A percentile compares a stretch with the other conserved stretches of the same genome.
phyloP scores from a whole-genome alignment of 371 early-diverging fungal species.

The Haplosporangium sp. region DNA sequence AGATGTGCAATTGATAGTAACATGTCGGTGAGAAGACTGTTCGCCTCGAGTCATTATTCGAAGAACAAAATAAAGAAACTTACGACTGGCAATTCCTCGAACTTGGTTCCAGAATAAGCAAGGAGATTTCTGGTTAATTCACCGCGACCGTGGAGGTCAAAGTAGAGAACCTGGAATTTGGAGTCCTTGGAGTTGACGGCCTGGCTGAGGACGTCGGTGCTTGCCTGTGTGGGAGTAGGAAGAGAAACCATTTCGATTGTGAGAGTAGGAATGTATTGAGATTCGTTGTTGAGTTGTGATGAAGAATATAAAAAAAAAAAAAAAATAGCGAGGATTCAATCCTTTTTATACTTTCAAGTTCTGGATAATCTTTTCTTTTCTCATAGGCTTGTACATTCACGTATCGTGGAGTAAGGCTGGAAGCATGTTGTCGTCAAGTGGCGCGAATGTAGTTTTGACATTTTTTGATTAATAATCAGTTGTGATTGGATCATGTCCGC shows the following conservation, averaged over 20 bases:
- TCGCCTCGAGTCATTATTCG: background rate
- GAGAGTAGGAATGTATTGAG: background rate
- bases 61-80: background rate
- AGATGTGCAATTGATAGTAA: background rate
- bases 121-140: slow-evolving; percentile 39
- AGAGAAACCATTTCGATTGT: slow-evolving; percentile 14
- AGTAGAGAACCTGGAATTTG: slow-evolving; percentile 46
- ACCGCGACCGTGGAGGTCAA: slow-evolving; percentile 45
- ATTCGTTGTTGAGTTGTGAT: background rate
- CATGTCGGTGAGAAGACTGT: too few relatives aligned
- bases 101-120: slow-evolving; percentile 25
- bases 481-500: too few relatives aligned
- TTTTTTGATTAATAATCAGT: background rate
- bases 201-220: slow-evolving; percentile 19
- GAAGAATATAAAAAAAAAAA: background rate
- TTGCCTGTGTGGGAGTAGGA: slow-evolving; percentile 33
- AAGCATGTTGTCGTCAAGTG: slow-evolving; percentile 23
- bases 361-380: background rate
- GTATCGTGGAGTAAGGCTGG: too few relatives aligned
- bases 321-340: background rate
- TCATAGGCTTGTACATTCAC: too few relatives aligned
- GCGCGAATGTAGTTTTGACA: background rate
- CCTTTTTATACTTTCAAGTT: slow-evolving; percentile 11
- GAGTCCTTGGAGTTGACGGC: slow-evolving; percentile 28
- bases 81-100: slow-evolving; percentile 36